Base-by-base conservation (phyloP, 2,329 filamentous ascomycete species). In the Aschersonia sp. region DNA sequence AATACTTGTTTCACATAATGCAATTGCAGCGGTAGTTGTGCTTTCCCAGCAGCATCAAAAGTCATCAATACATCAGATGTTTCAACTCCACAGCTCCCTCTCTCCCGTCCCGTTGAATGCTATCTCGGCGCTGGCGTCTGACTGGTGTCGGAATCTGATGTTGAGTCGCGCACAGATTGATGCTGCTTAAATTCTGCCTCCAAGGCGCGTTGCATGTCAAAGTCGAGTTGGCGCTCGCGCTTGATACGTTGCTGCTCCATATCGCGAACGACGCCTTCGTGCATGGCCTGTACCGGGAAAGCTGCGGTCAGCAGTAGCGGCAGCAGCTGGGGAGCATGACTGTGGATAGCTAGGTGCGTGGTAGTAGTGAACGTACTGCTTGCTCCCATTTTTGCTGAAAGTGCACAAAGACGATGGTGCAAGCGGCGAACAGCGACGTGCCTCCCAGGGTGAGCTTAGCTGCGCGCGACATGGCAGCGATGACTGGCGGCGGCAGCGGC, bases 161-260 rank as follows among this genome's bases (percentile, higher is more conserved):
- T 55, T 14, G 65, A 60, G 43, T 60, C 59, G 48, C 73, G 75
- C 32, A 97, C 89, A 5, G 71, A 84, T 68, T 98, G 92, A 32
- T 88, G 73, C 63, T 90, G 90, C 62, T 83, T 81, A 65, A 95
- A 97, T 63, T 98, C 86, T 58, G 83, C 77, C 67, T 97, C 89
- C 44, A 98, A 70, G 6, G 76, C 77, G 52, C 74, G 77, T 62
- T 98, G 92, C 77, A 94, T 79, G 54, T 97, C 89, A 59, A 98
- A 98, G 62, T 98, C 92, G 46, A 88, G 78, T 63, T 94, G 86
- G 50, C 92, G 82, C 64, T 98, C 92, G 54, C 79, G 77, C 68
- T 95, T 95, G 54, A 95, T 63, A 43, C 85, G 81, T 62, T 95
- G 89, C 60, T 94, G 87, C 61, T 97, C 90, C 73, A 95, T 84